phyloP scores from a whole-genome alignment of 1,284 basidiomycete genomes.

The Albatrellus sp. region DNA sequence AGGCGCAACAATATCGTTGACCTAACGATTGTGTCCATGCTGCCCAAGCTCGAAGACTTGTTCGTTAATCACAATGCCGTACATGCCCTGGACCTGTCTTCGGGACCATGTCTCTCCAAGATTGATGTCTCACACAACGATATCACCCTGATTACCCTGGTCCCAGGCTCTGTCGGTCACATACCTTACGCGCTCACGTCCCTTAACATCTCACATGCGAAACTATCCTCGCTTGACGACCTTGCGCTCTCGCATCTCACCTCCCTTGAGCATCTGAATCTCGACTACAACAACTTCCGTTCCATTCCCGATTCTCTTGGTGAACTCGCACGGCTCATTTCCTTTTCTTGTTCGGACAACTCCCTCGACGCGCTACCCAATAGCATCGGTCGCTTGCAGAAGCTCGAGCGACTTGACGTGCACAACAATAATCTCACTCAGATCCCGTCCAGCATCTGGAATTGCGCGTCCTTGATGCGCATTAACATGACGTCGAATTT shows the following conservation, averaged over 20 bases:
- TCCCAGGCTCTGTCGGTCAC: constrained; percentile 40
- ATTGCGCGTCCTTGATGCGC: constrained; percentile 60
- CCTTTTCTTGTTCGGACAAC: constrained; percentile 85
- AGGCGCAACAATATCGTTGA: constrained; percentile 75
- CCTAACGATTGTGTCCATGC: constrained; percentile 52
- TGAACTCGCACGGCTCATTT: constrained; percentile 57
- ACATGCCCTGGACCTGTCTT: constrained; percentile 66
- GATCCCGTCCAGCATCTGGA: constrained; percentile 75
- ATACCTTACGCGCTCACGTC: constrained; percentile 57
- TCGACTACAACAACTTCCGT: constrained; percentile 85
- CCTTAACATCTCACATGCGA: constrained; percentile 85
- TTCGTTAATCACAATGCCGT: constrained; percentile 75
- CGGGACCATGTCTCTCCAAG: constrained; percentile 48
- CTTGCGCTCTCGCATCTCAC: constrained; percentile 60
- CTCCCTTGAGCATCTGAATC: constrained; percentile 58
- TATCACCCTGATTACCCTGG: constrained; percentile 69
- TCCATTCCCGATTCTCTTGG: constrained; percentile 76
- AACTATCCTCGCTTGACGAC: constrained; percentile 79
- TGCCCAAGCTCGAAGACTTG: constrained; percentile 60
- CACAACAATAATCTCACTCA: constrained; percentile 88
- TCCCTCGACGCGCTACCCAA: constrained; percentile 69
- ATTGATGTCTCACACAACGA: constrained; percentile 74
- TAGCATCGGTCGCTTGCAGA: constrained; percentile 68
- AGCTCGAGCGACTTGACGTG: constrained; percentile 70
- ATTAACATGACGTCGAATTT: constrained; percentile 91